Base-by-base conservation (phyloP, 2,329 filamentous ascomycete species). In the Talaromyces islandicus region DNA sequence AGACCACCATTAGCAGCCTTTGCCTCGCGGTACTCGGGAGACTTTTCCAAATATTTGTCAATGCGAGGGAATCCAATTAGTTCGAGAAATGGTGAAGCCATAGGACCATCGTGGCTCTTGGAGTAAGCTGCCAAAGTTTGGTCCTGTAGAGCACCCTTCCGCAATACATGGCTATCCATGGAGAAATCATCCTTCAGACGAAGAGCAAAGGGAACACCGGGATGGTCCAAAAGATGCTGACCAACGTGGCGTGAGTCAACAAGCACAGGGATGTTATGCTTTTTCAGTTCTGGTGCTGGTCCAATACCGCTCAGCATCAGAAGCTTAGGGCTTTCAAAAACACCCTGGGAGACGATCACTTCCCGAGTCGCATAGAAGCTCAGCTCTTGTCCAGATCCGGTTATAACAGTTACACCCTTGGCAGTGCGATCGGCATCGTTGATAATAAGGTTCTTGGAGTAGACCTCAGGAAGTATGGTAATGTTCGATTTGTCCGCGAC, bases 31-130 rank as follows among this genome's bases (percentile, higher is more conserved):
- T 85, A 87, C 51, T 77, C 75, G 1, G 72, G 69, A 58, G 75
- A 74, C 48, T 75, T 77, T 57, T 80, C 75, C 0, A 87, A 73
- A 11, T 35, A 62, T 17, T 78, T 68, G 65, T 86, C 83, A 58
- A 85, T 83, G 32, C 83, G 80, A 3, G 83, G 83, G 60, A 86
- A 81, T 0, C 79, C 83, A 6, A 84, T 78, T 11, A 86, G 56
- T 58, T 80, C 77, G 6, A 79, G 71, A 7, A 78, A 67, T 21
- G 70, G 73, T 29, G 69, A 73, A 38, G 71, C 65, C 7, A 71
- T 57, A 2, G 77, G 76, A 62, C 65, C 82, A 65, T 50, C 32
- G 32, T 58, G 51, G 25, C 53, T 25, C 19, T 54, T 58, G 11
- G 51, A 53, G 38, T 73, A 80, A 64, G 66, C 60, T 14, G 69